Conservation (phyloP, 2,329 filamentous ascomycete genomes). For the Xylariaceae sp. region DNA sequence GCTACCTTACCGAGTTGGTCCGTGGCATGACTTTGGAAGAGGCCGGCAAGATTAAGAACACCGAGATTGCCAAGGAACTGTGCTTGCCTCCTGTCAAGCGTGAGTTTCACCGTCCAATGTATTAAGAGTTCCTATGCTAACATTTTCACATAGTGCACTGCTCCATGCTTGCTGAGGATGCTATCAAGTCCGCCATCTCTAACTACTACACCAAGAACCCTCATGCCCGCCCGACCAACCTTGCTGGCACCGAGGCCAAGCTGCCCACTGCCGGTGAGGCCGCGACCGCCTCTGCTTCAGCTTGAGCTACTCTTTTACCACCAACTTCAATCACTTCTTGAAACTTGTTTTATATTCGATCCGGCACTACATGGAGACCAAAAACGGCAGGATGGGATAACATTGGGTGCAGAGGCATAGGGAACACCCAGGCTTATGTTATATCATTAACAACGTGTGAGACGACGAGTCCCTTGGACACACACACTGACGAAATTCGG, state of each 20-base stretch:
- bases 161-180: conserved; percentile 88
- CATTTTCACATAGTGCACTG: conserved; percentile 58
- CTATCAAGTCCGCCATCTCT: conserved; percentile 85
- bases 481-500: neutral
- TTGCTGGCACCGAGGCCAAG: conserved; percentile 67
- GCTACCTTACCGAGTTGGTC: conserved; percentile 91
- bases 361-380: neutral
- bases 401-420: neutral
- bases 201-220: conserved; percentile 93
- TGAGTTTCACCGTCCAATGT: conserved; percentile 38
- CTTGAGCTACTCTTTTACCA: conserved; percentile 1
- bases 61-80: conserved; percentile 94
- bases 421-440: neutral
- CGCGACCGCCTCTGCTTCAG: conserved; percentile 25
- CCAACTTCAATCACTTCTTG: neutral
- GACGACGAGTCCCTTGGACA: neutral
- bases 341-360: conserved; percentile 3
- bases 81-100: conserved; percentile 73
- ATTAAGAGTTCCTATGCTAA: conserved; percentile 34
- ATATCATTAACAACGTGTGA: neutral
- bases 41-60: conserved; percentile 88
- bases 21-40: conserved; percentile 95
- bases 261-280: conserved; percentile 53
- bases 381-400: conserved; percentile 1
- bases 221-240: conserved; percentile 64